Percentiles rank a stretch among this genome's conserved stretches.
phyloP scores from a whole-genome alignment of 2,329 filamentous ascomycete species.

The Sclerotinia borealis region DNA sequence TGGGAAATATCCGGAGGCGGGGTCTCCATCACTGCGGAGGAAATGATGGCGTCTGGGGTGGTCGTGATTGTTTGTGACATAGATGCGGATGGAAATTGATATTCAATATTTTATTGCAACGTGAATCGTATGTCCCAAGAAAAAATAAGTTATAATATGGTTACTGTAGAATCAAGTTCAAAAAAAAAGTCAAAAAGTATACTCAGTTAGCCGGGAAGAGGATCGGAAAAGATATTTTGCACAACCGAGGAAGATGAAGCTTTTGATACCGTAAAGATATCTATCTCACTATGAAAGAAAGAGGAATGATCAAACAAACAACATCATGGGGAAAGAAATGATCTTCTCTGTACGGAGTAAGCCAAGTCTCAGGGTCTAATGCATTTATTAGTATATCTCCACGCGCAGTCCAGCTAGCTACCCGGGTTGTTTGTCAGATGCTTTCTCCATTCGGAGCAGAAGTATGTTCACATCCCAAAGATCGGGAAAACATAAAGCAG shows the following conservation, averaged over 20 bases:
- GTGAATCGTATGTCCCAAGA: background rate
- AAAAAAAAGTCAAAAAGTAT: background rate
- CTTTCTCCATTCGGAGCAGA: background rate
- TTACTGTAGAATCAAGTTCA: background rate
- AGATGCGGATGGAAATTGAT: background rate
- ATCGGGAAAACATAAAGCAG: background rate
- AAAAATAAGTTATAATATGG: background rate
- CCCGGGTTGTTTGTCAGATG: background rate
- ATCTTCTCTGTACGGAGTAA: background rate
- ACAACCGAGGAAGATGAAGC: background rate
- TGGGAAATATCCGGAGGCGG: conserved; percentile 20
- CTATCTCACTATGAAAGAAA: background rate
- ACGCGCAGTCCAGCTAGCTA: background rate
- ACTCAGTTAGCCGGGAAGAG: background rate
- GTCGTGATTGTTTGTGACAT: conserved; percentile 14
- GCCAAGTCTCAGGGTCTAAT: background rate
- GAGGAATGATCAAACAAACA: background rate
- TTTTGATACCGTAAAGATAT: background rate
- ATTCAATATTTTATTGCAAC: background rate
- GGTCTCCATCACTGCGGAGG: conserved; percentile 14
- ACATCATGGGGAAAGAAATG: background rate
- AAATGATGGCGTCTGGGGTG: background rate
- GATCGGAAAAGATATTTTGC: background rate
- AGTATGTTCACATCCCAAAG: background rate
- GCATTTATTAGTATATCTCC: background rate